Evolutionary conservation across 2,329 filamentous ascomycete species (phyloP).

Genomic region (Aureobasidium sp.): DNA sequence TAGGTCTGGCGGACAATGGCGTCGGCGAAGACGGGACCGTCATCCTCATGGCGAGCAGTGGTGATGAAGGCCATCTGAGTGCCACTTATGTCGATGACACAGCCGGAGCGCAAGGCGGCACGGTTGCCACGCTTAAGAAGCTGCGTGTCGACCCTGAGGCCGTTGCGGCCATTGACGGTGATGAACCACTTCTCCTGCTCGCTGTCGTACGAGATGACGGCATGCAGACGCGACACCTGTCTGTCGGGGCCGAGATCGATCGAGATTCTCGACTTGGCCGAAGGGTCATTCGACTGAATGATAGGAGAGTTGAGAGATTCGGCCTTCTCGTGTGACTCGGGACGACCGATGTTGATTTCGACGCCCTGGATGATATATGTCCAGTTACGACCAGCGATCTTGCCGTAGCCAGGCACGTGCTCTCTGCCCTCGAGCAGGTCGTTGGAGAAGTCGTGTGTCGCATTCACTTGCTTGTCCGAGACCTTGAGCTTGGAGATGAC

Average conservation of each 20-base stretch:
- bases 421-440: slow-evolving; percentile 41
- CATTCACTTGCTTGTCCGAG: slow-evolving; percentile 47
- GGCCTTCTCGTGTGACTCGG: slow-evolving; percentile 32
- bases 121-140: slow-evolving; percentile 61
- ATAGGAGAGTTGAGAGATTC: slow-evolving; percentile 20
- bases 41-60: slow-evolving; percentile 67
- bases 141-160: slow-evolving; percentile 72
- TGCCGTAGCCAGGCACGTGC: slow-evolving; percentile 61
- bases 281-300: slow-evolving; percentile 22
- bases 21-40: slow-evolving; percentile 54
- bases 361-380: slow-evolving; percentile 75
- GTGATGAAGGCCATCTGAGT: slow-evolving; percentile 99
- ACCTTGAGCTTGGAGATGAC: slow-evolving; percentile 37
- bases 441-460: slow-evolving; percentile 50
- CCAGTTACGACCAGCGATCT: slow-evolving; percentile 76
- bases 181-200: slow-evolving; percentile 65
- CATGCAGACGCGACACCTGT: slow-evolving; percentile 44
- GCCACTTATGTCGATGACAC: slow-evolving; percentile 84
- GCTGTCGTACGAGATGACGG: slow-evolving; percentile 42
- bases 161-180: slow-evolving; percentile 83
- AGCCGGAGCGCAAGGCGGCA: slow-evolving; percentile 68
- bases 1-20: slow-evolving; percentile 33
- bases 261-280: slow-evolving; percentile 52
- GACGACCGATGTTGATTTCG: slow-evolving; percentile 69
- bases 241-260: slow-evolving; percentile 66